A percentile compares a stretch with the other conserved stretches of the same genome.
Conservation (phyloP, 441 rosid species). For the Pelargonium australe region DNA sequence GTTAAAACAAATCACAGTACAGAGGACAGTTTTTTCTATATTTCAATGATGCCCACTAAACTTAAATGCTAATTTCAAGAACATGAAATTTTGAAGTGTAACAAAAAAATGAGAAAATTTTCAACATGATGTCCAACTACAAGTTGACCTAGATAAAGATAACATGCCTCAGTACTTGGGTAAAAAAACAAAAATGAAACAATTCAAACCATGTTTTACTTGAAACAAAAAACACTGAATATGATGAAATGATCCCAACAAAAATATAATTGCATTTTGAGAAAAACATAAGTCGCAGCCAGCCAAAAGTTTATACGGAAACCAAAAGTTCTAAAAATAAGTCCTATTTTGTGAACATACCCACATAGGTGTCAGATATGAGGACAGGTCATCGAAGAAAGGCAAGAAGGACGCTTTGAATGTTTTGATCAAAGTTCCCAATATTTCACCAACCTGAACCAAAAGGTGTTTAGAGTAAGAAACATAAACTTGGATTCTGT, state of each 20-base stretch:
- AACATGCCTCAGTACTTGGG: too few species aligned
- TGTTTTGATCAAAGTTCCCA: conserved; percentile 96
- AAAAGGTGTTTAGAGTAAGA: conserved; percentile 12
- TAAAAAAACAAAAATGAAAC: background rate
- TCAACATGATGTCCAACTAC: background rate
- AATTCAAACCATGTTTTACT: background rate
- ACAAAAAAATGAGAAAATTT: background rate
- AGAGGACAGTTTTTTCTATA: background rate
- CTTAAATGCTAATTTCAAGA: too few species aligned
- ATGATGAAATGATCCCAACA: background rate
- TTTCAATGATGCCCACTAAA: too few species aligned
- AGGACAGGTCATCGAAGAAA: conserved; percentile 84
- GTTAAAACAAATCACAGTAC: conserved; percentile 4
- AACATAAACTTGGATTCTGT: conserved; percentile 6
- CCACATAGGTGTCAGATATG: conserved; percentile 99
- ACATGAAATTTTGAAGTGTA: too few species aligned
- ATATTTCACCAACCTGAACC: conserved; percentile 87
- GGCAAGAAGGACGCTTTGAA: conserved; percentile 89
- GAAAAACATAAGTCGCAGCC: background rate
- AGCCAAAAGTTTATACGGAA: background rate
- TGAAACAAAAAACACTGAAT: background rate
- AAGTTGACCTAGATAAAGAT: too few species aligned
- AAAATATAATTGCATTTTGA: background rate
- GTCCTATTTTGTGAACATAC: conserved; percentile 44
- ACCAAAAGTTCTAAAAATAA: background rate